phyloP scores from a whole-genome alignment of 208 protist genomes.

The Crithidia thermophila region DNA sequence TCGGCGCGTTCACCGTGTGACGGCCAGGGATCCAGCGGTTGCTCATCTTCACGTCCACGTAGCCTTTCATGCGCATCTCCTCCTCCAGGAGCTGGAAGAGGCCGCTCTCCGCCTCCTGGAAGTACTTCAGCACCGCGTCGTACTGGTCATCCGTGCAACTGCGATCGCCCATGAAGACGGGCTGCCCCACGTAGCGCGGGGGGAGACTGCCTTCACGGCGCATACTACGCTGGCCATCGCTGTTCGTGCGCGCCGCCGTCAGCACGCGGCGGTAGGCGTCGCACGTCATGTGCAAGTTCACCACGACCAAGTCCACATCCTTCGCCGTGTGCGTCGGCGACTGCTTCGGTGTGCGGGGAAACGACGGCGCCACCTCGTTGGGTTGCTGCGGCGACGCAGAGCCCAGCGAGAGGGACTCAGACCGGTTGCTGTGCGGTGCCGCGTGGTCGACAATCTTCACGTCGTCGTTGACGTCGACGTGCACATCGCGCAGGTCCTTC shows the following conservation, averaged over 20 bases:
- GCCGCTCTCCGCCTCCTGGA: slow-evolving; percentile 39
- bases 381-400: background rate
- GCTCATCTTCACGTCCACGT: slow-evolving; percentile 36
- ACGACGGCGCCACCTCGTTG: background rate
- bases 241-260: slow-evolving; percentile 29
- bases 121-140: slow-evolving; percentile 51
- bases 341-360: background rate
- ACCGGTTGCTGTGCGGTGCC: background rate
- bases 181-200: slow-evolving; percentile 46
- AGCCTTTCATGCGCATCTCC: slow-evolving; percentile 42
- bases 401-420: slow-evolving; percentile 12
- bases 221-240: slow-evolving; percentile 21
- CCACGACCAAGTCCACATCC: slow-evolving; percentile 59
- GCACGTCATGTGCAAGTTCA: slow-evolving; percentile 63
- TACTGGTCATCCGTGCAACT: slow-evolving; percentile 77
- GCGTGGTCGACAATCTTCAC: slow-evolving; percentile 7
- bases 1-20: slow-evolving; percentile 30
- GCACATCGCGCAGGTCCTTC: background rate
- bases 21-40: slow-evolving; percentile 29
- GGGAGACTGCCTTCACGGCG: slow-evolving; percentile 8
- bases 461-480: slow-evolving; percentile 12
- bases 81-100: slow-evolving; percentile 45
- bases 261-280: slow-evolving; percentile 40
- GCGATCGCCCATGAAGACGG: slow-evolving; percentile 62
- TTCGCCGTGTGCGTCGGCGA: background rate